Percentiles rank a stretch among this genome's conserved stretches.
Evolutionary conservation across 164 flowering plant genomes (phyloP).

Genomic region (Stephania japonica): DNA sequence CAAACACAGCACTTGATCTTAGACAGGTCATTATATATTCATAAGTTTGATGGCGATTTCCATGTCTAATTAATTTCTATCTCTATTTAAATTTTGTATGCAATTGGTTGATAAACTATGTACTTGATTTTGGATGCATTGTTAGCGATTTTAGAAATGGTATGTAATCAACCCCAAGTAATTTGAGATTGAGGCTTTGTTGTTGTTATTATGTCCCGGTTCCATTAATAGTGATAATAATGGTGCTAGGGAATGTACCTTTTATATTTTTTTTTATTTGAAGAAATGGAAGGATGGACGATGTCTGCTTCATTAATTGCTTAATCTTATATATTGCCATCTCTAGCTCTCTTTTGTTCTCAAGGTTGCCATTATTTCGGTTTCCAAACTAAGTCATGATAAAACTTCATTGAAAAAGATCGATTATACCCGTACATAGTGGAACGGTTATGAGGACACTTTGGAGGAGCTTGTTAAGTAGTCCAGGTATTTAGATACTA

Average conservation of each 20-base stretch:
- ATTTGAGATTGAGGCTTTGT: too few relatives aligned
- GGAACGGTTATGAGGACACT: too few relatives aligned
- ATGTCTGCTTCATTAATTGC: too few relatives aligned
- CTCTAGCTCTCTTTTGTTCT: not conserved
- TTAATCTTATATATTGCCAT: not conserved
- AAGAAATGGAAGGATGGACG: too few relatives aligned
- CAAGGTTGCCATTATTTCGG: not conserved
- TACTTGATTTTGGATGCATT: not conserved
- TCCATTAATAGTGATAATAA: too few relatives aligned
- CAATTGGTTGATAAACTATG: not conserved
- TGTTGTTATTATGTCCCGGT: too few relatives aligned
- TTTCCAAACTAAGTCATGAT: not conserved
- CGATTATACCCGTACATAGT: not conserved
- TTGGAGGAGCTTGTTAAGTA: too few relatives aligned
- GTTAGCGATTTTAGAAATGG: not conserved
- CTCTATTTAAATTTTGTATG: not conserved
- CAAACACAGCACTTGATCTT: slow-evolving; percentile 66
- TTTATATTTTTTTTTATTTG: too few relatives aligned
- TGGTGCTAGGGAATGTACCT: too few relatives aligned
- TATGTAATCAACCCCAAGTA: too few relatives aligned
- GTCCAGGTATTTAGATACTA: too few relatives aligned
- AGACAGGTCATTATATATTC: slow-evolving; percentile 58
- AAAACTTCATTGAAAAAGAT: not conserved
- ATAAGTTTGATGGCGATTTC: not conserved
- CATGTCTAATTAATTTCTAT: not conserved